phyloP scores from a whole-genome alignment of 306 rosid genomes.

The Prinsepia uniflora region DNA sequence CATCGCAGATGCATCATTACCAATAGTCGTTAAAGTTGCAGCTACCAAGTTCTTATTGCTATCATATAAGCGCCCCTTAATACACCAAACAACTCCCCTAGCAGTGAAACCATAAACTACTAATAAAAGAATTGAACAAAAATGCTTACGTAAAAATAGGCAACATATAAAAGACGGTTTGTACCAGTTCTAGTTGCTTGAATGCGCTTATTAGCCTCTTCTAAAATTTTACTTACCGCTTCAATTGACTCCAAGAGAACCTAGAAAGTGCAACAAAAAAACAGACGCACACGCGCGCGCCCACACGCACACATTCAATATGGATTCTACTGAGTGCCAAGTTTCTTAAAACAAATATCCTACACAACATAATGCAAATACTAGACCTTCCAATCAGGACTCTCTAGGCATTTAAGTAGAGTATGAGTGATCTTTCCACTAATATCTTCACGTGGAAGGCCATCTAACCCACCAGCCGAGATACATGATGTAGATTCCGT shows the following conservation, averaged over 20 bases:
- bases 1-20: constrained; percentile 94
- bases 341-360: constrained; percentile 3
- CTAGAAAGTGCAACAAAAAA: constrained; percentile 30
- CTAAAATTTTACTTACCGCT: constrained; percentile 85
- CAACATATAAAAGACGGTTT: not conserved
- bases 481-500: constrained; percentile 55
- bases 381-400: constrained; percentile 97
- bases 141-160: not conserved
- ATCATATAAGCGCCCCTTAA: constrained; percentile 75
- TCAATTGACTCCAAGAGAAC: constrained; percentile 96
- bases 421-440: constrained; percentile 87
- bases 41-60: constrained; percentile 93
- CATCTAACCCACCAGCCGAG: constrained; percentile 63
- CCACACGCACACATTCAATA: constrained; percentile 24
- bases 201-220: constrained; percentile 95
- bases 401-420: constrained; percentile 82
- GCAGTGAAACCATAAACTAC: constrained; percentile 14
- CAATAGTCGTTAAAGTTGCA: constrained; percentile 76
- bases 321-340: constrained; percentile 1
- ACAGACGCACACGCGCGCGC: no score
- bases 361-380: constrained; percentile 8
- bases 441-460: constrained; percentile 98
- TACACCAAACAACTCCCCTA: constrained; percentile 94
- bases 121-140: constrained; percentile 1
- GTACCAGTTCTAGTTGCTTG: constrained; percentile 93